These are phyloP conservation scores for Penicillium macrosclerotiorum DNA, from an alignment of 495 filamentous ascomycete genomes.

Conservation along the genomic window DNA sequence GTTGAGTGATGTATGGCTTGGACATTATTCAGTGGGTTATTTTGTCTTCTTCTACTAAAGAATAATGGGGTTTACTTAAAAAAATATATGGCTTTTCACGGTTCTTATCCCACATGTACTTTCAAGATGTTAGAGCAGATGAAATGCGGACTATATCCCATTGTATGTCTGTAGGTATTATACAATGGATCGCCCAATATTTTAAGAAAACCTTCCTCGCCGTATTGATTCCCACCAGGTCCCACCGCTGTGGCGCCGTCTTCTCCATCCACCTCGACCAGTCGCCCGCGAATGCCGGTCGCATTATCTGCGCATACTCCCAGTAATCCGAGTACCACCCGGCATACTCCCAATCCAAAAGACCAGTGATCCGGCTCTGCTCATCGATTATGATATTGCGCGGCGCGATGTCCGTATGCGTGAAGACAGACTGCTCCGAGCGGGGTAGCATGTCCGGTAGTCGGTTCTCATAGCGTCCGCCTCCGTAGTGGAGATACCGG, in stretches of 20 bases:
- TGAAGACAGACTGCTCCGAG: constrained; percentile 27
- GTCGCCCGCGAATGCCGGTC: constrained; percentile 28
- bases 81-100: no score
- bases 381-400: constrained; percentile 41
- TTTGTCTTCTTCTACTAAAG: no score
- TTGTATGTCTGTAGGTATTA: no score
- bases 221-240: constrained; percentile 39
- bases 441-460: constrained; percentile 33
- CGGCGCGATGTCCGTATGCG: constrained; percentile 28
- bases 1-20: no score
- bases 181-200: no score
- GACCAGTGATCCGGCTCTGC: constrained; percentile 29
- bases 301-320: constrained; percentile 48
- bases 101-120: no score
- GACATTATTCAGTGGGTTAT: no score
- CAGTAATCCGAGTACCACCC: constrained; percentile 52
- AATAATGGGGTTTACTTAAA: no score
- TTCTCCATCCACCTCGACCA: constrained; percentile 42
- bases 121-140: no score
- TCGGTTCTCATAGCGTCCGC: constrained; percentile 26
- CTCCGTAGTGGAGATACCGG: constrained; percentile 33
- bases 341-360: constrained; percentile 47
- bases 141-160: no score
- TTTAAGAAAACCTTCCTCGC: constrained; percentile 41
- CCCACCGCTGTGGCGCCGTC: constrained; percentile 38